Base-by-base conservation (phyloP, 2,329 filamentous ascomycete species). In the Fusarium anguioides region DNA sequence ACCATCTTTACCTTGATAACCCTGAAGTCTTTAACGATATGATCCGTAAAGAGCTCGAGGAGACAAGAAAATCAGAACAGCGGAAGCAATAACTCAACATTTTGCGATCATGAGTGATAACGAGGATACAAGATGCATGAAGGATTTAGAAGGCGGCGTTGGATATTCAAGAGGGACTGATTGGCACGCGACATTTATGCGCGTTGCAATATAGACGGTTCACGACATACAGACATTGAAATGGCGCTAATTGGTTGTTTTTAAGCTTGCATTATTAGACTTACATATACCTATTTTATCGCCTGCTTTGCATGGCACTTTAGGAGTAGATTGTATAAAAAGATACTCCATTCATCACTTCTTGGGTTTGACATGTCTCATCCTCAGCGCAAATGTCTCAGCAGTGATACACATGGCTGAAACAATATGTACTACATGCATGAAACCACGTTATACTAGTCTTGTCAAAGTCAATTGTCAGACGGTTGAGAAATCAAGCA, bases 1-100 rank as follows among this genome's bases (percentile, higher is more conserved):
- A 89, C 47, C 86, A 89, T 72, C 72, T 89, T 10, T 88, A 88
- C 74, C 77, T 89, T 24, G 86, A 89, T 66, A 88, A 88, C 64
- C 80, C 86, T 0, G 82, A 86, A 1, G 81, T 84, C 48, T 89
- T 88, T 73, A 89, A 88, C 74, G 73, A 81, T 4, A 78, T 83
- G 42, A 78, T 89, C 12, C 77, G 75, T 17, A 81, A 82, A 65
- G 86, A 89, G 70, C 72, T 90, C 72, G 82, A 84, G 24, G 83
- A 86, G 40, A 86, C 83, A 4, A 75, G 71, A 44, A 71, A 72
- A 29, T 62, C 60, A 7, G 75, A 76, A 55, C 72, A 69, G 59
- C 77, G 77, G 42, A 64, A 57, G 29, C 62, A 58, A 11, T 72
- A 74, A 50, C 44, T 17, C 0, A 33, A 14, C 23, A 14, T n/a